Base-by-base conservation (phyloP, 257 asterid genomes). In the Solanum virginianum region DNA sequence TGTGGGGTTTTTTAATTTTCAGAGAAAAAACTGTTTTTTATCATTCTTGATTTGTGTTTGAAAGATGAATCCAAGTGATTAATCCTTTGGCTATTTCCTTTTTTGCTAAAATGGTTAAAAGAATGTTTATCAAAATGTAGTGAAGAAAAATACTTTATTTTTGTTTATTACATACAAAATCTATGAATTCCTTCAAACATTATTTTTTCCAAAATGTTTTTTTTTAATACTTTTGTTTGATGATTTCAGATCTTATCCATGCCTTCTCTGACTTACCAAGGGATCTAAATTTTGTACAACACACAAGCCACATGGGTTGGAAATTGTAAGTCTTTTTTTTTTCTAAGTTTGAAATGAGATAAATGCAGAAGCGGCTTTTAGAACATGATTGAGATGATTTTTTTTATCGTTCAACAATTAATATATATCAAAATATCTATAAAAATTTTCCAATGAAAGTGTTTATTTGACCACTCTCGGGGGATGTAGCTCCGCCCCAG, bases 291-390 rank as follows among this genome's bases (percentile, higher is more conserved):
- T 95, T 95, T 87, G 87, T 95, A 26, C 98, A 95, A 85, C 98
- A 95, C 94, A 95, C 89, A 60, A 92, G 97, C 89, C 95, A 87
- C 86, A 89, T 95, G 94, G 98, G 98, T 22, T 95, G 98, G 98
- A 95, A 95, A 88, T 51, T 87, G 95, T 93, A 85, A 89, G 96
- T 36, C 17, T 69, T 75, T 56, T 49, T 43, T 22, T 15, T 7
- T 15, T 14, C 12, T 32, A 4, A 68, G 16, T 63, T 29, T 29
- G 14, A 65, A 65, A 55, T 16, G 9, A 55, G n/a, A 55, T 55
- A 17, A 56, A 29, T 7, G n/a, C 32, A 29, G 32, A 2, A 29
- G 32, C 32, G 32, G 3, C 36, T 32, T 32, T 32, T 32, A 32
- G 36, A 32, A 32, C 36, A 32, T 2, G 36, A 32, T 3, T 32